Conservation (phyloP, 768 basidiomycete species). For the Naematelia aurantialba region DNA sequence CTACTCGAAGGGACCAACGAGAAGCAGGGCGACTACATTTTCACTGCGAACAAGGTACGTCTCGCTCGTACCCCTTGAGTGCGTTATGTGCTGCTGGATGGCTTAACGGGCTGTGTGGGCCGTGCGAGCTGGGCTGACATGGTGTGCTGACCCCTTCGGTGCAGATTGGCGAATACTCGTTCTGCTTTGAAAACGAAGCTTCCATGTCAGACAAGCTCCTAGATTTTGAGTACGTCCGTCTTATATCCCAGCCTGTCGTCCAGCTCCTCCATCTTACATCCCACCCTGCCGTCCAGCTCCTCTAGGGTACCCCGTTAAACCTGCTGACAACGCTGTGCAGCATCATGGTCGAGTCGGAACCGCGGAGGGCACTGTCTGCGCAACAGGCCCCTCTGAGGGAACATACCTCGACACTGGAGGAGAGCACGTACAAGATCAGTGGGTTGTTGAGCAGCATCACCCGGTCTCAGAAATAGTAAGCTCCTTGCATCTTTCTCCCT, state of each 20-base stretch:
- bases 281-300: background rate
- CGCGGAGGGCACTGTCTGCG: slow-evolving; percentile 79
- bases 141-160: background rate
- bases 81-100: too few relatives aligned
- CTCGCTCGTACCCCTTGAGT: background rate
- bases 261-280: background rate
- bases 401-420: slow-evolving; percentile 88
- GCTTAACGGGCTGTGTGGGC: background rate
- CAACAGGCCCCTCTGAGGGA: slow-evolving; percentile 77
- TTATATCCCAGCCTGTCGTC: background rate
- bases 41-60: slow-evolving; percentile 74
- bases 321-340: slow-evolving; percentile 68
- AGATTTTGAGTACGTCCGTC: slow-evolving; percentile 54
- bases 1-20: slow-evolving; percentile 83
- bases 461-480: slow-evolving; percentile 88
- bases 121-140: slow-evolving; percentile 6
- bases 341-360: slow-evolving; percentile 97
- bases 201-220: slow-evolving; percentile 84
- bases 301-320: background rate
- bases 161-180: slow-evolving; percentile 58
- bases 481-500: slow-evolving; percentile 21
- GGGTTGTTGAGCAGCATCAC: slow-evolving; percentile 84
- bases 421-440: slow-evolving; percentile 87
- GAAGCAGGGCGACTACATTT: slow-evolving; percentile 92
- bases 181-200: slow-evolving; percentile 99